Evolutionary conservation across 1,139 yeast genomes (phyloP), one percentile per base, ranked within the genome.

Genomic region (Maudiozyma humilis): DNA sequence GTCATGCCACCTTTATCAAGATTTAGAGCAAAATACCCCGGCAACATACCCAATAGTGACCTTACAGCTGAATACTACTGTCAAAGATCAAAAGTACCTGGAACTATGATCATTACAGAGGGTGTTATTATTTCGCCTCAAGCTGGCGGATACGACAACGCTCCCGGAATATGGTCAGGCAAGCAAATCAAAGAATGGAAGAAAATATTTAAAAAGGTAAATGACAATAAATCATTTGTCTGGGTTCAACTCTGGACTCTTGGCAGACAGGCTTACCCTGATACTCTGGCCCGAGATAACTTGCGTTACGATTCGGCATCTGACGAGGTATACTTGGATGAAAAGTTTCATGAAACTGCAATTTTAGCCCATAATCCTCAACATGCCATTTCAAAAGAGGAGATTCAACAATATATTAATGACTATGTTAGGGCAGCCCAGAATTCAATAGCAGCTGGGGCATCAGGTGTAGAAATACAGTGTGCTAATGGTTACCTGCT

Each of bases 401-500:
- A 69, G 43, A 66, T 70, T 49, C 51, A 67, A 40, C 56, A 64
- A 39, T 57, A 61, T 43, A 54, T 67, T 32, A 44, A 59, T 38
- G 60, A 60, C 4, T 70, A 61, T 49, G 66, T 62, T 32, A 41
- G 52, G 3, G 68, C 70, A 23, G 70, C 72, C 38, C 58, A 62
- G 48, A 65, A 59, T 42, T 49, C 62, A 12, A 51, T 64, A 35
- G 56, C 52, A 19, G 81, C 82, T 3, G 87, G 87, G 12, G 78
- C 79, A 48, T 89, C 82, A 57, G 78, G 78, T 50, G 72, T 82
- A 35, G 86, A 82, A 61, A 57, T 82, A 3, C 34, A 32, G 5
- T 14, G 34, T 38, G 89, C 87, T n/a, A 78, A 82, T 62, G 87
- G 88, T 7, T 82, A 78, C 61, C 65, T 82, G 43, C 55, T 79